Percentiles rank a stretch among this genome's conserved stretches.
Evolutionary conservation across 2,329 filamentous ascomycete genomes (phyloP).

Genomic region (Hymenoscyphus salicellus): DNA sequence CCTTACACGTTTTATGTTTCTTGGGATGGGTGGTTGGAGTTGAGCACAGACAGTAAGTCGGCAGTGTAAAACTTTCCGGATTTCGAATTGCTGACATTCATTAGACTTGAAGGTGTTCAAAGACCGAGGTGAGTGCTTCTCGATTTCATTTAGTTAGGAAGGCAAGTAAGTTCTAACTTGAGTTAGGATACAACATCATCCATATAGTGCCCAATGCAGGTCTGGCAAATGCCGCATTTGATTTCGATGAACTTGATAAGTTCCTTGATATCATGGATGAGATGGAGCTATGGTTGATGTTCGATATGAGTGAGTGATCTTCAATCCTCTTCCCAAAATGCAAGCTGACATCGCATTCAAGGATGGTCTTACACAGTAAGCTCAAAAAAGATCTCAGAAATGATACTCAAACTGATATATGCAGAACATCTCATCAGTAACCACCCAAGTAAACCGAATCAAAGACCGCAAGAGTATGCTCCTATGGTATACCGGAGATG

Average conservation of each 20-base stretch:
- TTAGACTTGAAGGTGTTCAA: background rate
- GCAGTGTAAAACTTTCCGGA: background rate
- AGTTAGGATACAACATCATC: slow-evolving; percentile 42
- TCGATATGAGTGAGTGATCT: slow-evolving; percentile 40
- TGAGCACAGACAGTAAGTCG: slow-evolving; percentile 34
- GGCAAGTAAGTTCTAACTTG: background rate
- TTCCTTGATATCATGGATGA: slow-evolving; percentile 43
- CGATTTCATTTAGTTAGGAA: background rate
- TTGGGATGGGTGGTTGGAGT: slow-evolving; percentile 39
- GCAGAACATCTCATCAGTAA: slow-evolving; percentile 39
- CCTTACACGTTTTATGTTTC: slow-evolving; percentile 46
- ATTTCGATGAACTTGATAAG: slow-evolving; percentile 36
- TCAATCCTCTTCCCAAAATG: slow-evolving; percentile 34
- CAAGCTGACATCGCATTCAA: background rate
- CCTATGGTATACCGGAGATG: slow-evolving; percentile 53
- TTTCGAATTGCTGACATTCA: background rate
- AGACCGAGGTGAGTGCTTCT: slow-evolving; percentile 21
- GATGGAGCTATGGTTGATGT: slow-evolving; percentile 46
- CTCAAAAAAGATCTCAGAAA: background rate
- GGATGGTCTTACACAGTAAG: slow-evolving; percentile 1
- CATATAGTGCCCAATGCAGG: slow-evolving; percentile 37
- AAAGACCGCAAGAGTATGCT: slow-evolving; percentile 15
- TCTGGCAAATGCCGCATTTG: slow-evolving; percentile 34
- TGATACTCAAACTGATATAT: background rate
- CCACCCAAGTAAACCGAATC: slow-evolving; percentile 30